These are phyloP conservation scores for Quercus engelmannii DNA, from an alignment of 306 rosid species.

Conservation along the genomic window DNA sequence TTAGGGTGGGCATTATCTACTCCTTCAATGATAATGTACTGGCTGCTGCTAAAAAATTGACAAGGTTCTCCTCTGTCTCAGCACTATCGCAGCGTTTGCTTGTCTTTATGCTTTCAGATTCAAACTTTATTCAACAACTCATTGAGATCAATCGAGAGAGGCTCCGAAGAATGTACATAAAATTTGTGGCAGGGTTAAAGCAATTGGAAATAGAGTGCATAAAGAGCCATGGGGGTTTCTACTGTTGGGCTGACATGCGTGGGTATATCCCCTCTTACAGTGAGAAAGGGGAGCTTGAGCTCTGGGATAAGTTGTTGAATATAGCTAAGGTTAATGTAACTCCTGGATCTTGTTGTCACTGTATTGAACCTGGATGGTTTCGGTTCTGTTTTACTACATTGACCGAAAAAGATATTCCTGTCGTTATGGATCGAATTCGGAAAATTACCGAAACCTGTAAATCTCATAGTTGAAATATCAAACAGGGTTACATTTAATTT, in stretches of 20 bases:
- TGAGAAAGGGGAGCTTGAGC: conserved; percentile 93
- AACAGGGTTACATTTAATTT: neutral
- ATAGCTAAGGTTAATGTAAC: conserved; percentile 69
- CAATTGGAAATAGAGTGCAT: conserved; percentile 67
- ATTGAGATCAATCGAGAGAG: conserved; percentile 44
- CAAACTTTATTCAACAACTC: conserved; percentile 49
- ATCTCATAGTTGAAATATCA: conserved; percentile 45
- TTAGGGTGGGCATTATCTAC: conserved; percentile 70
- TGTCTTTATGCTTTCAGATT: conserved; percentile 74
- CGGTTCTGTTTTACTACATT: conserved; percentile 66
- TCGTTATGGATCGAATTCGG: conserved; percentile 69
- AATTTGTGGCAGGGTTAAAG: conserved; percentile 67
- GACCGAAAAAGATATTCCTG: conserved; percentile 65
- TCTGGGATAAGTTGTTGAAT: conserved; percentile 84
- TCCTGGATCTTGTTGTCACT: conserved; percentile 84
- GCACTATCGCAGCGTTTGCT: conserved; percentile 71
- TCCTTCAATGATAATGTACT: conserved; percentile 60
- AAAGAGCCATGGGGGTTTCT: conserved; percentile 73
- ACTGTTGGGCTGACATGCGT: conserved; percentile 94
- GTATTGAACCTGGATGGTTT: conserved; percentile 95
- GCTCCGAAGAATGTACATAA: conserved; percentile 43
- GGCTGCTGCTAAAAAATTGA: conserved; percentile 61
- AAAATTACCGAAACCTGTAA: conserved; percentile 46
- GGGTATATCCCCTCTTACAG: conserved; percentile 56
- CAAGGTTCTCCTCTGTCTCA: conserved; percentile 71